Evolutionary conservation across 805 yeast species (phyloP).

Genomic region (Ogataea nitratoaversa): DNA sequence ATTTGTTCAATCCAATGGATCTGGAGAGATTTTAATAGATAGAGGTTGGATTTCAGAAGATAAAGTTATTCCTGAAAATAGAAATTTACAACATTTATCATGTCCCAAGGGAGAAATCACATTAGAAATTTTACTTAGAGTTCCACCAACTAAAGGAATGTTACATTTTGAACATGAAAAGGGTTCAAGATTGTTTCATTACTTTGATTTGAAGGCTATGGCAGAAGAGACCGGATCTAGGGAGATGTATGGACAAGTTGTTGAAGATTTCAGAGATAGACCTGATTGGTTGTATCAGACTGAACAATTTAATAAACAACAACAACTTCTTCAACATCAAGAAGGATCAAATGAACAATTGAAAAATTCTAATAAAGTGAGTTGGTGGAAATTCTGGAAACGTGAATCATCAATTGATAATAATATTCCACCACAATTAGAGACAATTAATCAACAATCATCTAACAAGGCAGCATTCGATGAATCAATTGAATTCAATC

Average conservation of each 20-base stretch:
- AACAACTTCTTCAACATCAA: background rate
- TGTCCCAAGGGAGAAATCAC: conserved; percentile 70
- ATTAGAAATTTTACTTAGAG: conserved; percentile 69
- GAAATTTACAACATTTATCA: conserved; percentile 61
- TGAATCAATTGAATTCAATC: conserved; percentile 40
- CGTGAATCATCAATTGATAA: background rate
- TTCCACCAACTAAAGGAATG: conserved; percentile 57
- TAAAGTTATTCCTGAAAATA: conserved; percentile 51
- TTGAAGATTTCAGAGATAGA: conserved; percentile 63
- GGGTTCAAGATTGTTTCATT: conserved; percentile 66
- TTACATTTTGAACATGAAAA: conserved; percentile 67
- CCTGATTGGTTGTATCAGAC: conserved; percentile 38
- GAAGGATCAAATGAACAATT: background rate
- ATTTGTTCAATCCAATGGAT: conserved; percentile 67
- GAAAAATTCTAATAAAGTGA: too few relatives aligned
- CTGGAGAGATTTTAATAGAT: conserved; percentile 73
- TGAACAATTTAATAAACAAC: conserved; percentile 3
- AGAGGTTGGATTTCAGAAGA: conserved; percentile 90
- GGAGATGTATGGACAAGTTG: conserved; percentile 73
- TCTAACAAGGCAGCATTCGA: conserved; percentile 15
- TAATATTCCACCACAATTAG: conserved; percentile 4
- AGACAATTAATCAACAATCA: conserved; percentile 3
- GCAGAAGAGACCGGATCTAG: conserved; percentile 59
- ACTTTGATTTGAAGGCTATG: conserved; percentile 81
- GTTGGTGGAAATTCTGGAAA: conserved; percentile 31